Evolutionary conservation across 2,329 filamentous ascomycete genomes (phyloP).

Genomic region (Trichoderma arundinaceum): DNA sequence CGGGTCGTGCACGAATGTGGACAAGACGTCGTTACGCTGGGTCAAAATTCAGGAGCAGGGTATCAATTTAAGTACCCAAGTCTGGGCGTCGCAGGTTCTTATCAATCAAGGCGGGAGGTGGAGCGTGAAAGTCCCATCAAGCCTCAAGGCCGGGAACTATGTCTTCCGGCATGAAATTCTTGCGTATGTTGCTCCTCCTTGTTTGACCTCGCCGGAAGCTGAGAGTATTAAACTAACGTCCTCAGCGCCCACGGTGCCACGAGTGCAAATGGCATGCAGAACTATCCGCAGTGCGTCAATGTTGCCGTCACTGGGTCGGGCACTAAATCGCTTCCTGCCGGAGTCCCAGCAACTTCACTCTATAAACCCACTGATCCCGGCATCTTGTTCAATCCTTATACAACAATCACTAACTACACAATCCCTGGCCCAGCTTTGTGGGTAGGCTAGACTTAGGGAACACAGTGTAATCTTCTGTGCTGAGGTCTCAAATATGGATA

Average conservation of each 20-base stretch:
- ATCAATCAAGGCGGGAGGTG: constrained; percentile 58
- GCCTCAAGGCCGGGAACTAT: constrained; percentile 58
- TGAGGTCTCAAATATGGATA: not conserved
- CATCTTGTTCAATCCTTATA: constrained; percentile 46
- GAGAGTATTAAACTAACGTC: not conserved
- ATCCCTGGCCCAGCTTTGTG: constrained; percentile 45
- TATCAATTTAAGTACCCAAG: constrained; percentile 49
- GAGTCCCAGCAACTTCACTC: constrained; percentile 46
- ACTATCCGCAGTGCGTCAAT: constrained; percentile 61
- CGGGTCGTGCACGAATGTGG: constrained; percentile 48
- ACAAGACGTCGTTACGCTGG: constrained; percentile 52
- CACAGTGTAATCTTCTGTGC: not conserved
- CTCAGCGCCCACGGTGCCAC: constrained; percentile 52
- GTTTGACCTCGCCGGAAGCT: not conserved
- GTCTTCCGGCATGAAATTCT: constrained; percentile 63
- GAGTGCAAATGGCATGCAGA: constrained; percentile 52
- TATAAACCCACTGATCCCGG: constrained; percentile 47
- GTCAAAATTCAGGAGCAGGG: constrained; percentile 54
- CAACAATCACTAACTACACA: constrained; percentile 38
- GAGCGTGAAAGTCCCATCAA: constrained; percentile 55
- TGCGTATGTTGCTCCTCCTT: constrained; percentile 40
- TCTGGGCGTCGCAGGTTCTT: constrained; percentile 41
- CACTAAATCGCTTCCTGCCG: constrained; percentile 39
- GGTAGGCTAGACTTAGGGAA: not conserved
- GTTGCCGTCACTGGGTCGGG: constrained; percentile 54